Evolutionary conservation across 1,284 basidiomycete genomes (phyloP).

Genomic region (Cutaneotrichosporon cutaneum): DNA sequence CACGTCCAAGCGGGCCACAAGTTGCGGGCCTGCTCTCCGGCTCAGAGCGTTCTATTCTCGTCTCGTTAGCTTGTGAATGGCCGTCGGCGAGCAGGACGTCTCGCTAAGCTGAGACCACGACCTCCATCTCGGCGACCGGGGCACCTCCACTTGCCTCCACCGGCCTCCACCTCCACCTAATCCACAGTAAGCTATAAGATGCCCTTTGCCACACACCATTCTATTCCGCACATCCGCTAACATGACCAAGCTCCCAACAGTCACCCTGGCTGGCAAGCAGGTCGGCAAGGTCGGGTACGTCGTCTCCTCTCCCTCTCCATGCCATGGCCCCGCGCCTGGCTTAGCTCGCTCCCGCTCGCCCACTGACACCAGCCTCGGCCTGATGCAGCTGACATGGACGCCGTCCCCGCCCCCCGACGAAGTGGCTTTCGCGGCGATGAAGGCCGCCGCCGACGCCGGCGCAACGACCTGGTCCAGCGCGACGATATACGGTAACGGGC

Average conservation of each 20-base stretch:
- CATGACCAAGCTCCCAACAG: too few species aligned
- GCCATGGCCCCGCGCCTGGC: too few species aligned
- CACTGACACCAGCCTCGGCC: slow-evolving; percentile 46
- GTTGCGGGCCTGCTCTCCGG: too few species aligned
- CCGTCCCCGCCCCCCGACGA: slow-evolving; percentile 58
- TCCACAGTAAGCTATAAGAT: not conserved
- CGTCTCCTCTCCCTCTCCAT: not conserved
- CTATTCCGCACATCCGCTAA: not conserved
- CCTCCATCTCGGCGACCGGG: too few species aligned
- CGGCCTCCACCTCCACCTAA: not conserved
- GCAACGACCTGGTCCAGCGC: slow-evolving; percentile 55
- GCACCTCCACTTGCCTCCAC: not conserved
- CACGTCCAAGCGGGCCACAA: too few species aligned
- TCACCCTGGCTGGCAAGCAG: slow-evolving; percentile 36
- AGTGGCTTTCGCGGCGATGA: slow-evolving; percentile 63
- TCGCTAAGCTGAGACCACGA: too few species aligned
- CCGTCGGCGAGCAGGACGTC: not conserved
- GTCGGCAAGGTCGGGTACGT: slow-evolving; percentile 43
- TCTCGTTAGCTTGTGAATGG: too few species aligned
- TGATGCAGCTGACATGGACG: slow-evolving; percentile 61
- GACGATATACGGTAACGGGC: slow-evolving; percentile 46
- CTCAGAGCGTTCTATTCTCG: not conserved
- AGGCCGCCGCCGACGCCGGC: slow-evolving; percentile 60
- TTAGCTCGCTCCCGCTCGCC: too few species aligned
- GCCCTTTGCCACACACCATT: not conserved